These are phyloP conservation scores for Stramenopiles sp. DNA, from an alignment of 352 stramenopile genomes.

Conservation along the genomic window DNA sequence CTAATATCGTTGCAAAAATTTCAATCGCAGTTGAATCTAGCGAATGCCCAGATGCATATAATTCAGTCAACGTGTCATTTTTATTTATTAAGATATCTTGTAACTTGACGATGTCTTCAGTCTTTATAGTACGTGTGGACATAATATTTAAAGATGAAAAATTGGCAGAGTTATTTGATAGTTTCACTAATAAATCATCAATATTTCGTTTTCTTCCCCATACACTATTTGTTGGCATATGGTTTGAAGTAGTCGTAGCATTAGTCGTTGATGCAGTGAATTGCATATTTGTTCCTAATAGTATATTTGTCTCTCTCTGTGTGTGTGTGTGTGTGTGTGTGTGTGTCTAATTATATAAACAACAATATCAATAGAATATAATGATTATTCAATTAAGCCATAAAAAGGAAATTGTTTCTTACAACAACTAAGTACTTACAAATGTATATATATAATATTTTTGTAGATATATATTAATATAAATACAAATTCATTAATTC, in stretches of 20 bases:
- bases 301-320: too few species aligned
- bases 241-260: background rate
- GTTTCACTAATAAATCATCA: background rate
- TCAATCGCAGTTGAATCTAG: background rate
- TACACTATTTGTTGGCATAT: background rate
- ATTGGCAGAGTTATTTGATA: background rate
- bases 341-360: too few species aligned
- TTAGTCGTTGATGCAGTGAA: background rate
- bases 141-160: background rate
- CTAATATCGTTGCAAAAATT: background rate
- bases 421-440: too few species aligned
- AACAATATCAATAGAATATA: too few species aligned
- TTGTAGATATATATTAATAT: too few species aligned
- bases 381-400: too few species aligned
- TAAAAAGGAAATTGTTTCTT: too few species aligned
- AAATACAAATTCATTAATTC: too few species aligned
- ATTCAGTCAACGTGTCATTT: background rate
- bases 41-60: background rate
- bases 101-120: background rate
- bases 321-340: too few species aligned
- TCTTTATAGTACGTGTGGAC: background rate
- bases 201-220: background rate
- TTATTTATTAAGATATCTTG: background rate
- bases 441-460: too few species aligned
- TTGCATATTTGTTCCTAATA: too few species aligned